Evolutionary conservation across 768 basidiomycete genomes (phyloP), one percentile per base, ranked within the genome.

Genomic region (Mycena latifolia): DNA sequence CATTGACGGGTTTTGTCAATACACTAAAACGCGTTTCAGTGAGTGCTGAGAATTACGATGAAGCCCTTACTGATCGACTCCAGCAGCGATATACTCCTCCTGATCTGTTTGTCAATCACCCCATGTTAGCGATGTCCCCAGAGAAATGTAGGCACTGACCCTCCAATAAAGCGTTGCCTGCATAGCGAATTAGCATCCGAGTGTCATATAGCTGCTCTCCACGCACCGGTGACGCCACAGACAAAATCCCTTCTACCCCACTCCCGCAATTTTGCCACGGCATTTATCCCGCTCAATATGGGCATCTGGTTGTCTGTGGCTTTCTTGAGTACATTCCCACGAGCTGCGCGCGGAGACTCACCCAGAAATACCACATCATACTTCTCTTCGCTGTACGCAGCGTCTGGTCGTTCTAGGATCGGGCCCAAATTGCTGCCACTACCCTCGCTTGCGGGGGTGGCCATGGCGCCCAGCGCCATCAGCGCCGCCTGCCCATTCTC

Each of bases 401-500:
- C 47, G 11, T 64, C 25, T 41, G 74, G 74, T 64, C 78, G 79
- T 69, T 84, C 81, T 63, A 81, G 66, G 25, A 82, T 81, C 14
- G 82, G 82, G 18, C 76, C 78, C 18, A 17, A 28, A 14, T 52
- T 27, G 45, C 69, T 45, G 8, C 54, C 33, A 14, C 33, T 61
- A 18, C 69, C 71, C 66, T 81, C 83, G 72, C 74, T 79, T 25
- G 79, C 80, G 5, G 82, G 85, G 54, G 83, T 83, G 46, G 73
- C 69, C 12, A 74, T 63, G 11, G 76, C 74, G 18, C 88, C 87
- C 8, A 92, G 71, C 33, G 94, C 88, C 83, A 92, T 87, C 56
- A 95, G 78, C 24, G 93, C 93, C 37, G 89, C 75, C 72, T 91
- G 86, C 8, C 95, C 95, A 72, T 96, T 94, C 79, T 95, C 92